Percentiles rank a stretch among this genome's conserved stretches.
phyloP scores from a whole-genome alignment of 768 basidiomycete species.

The Lepiota venenata region DNA sequence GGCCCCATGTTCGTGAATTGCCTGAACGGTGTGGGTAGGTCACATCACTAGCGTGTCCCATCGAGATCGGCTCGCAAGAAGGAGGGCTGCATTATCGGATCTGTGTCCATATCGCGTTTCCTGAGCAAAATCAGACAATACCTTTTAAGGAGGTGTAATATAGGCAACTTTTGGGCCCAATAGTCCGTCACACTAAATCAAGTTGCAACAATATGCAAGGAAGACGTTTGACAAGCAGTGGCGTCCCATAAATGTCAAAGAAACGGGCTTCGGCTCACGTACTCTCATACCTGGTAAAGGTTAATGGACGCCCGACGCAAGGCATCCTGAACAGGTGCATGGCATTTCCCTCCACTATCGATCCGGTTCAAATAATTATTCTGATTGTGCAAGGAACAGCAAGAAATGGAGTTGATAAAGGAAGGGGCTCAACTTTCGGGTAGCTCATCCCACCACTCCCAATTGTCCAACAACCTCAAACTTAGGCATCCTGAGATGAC shows the following conservation, averaged over 20 bases:
- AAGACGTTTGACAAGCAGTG: conserved; percentile 38
- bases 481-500: conserved; percentile 43
- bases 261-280: conserved; percentile 40
- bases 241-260: conserved; percentile 40
- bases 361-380: conserved; percentile 26
- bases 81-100: conserved; percentile 20
- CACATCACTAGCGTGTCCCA: conserved; percentile 3
- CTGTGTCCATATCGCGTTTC: conserved; percentile 14
- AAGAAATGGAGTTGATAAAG: conserved; percentile 40
- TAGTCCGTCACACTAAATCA: conserved; percentile 8
- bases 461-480: conserved; percentile 57
- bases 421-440: conserved; percentile 32
- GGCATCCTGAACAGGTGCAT: conserved; percentile 20
- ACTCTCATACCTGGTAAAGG: conserved; percentile 33
- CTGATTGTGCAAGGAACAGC: conserved; percentile 35
- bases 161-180: conserved; percentile 14
- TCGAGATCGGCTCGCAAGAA: conserved; percentile 9
- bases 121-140: conserved; percentile 12
- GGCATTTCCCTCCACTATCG: conserved; percentile 22
- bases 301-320: conserved; percentile 37
- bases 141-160: neutral
- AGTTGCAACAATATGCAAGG: conserved; percentile 13
- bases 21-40: conserved; percentile 10
- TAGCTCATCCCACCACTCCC: conserved; percentile 39
- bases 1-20: conserved; percentile 4